A percentile compares a stretch with the other conserved stretches of the same genome.
These are phyloP conservation scores for Ganoderma boninense DNA, from an alignment of 1,284 basidiomycete species.

Conservation along the genomic window DNA sequence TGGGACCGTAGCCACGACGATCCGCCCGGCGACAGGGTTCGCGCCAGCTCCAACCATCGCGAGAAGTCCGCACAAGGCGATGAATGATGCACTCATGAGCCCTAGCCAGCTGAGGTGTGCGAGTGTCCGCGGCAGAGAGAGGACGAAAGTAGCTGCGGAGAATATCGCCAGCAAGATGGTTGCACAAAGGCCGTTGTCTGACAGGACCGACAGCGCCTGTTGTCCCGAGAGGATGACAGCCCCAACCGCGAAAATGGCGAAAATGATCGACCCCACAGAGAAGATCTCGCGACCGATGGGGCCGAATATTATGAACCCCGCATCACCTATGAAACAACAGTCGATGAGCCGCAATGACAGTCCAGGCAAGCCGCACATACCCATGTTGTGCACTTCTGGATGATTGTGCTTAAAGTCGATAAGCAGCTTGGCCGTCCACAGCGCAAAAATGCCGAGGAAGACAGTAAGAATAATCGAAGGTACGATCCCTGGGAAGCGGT, in stretches of 20 bases:
- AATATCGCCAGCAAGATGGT: conserved; percentile 56
- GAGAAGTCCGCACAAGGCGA: conserved; percentile 53
- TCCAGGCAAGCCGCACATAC: conserved; percentile 26
- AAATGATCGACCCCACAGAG: conserved; percentile 55
- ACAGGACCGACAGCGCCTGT: conserved; percentile 57
- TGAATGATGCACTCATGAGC: conserved; percentile 51
- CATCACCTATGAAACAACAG: conserved; percentile 50
- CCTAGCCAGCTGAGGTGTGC: conserved; percentile 56
- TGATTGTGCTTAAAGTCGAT: conserved; percentile 67
- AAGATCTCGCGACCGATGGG: conserved; percentile 56
- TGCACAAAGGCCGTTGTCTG: conserved; percentile 56
- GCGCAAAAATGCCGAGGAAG: conserved; percentile 58
- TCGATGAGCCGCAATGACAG: background rate
- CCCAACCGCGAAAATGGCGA: conserved; percentile 52
- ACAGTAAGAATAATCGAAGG: conserved; percentile 62
- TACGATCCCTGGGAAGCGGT: conserved; percentile 50
- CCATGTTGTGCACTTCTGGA: conserved; percentile 63
- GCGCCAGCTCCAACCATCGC: conserved; percentile 61
- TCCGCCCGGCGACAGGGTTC: conserved; percentile 54
- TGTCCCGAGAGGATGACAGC: conserved; percentile 38
- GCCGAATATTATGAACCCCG: conserved; percentile 62
- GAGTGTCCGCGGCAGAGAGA: conserved; percentile 58
- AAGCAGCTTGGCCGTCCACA: conserved; percentile 61
- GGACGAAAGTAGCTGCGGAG: conserved; percentile 49
- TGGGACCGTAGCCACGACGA: conserved; percentile 48